Evolutionary conservation across 2,329 filamentous ascomycete genomes (phyloP).

Genomic region (Neurospora crassa): DNA sequence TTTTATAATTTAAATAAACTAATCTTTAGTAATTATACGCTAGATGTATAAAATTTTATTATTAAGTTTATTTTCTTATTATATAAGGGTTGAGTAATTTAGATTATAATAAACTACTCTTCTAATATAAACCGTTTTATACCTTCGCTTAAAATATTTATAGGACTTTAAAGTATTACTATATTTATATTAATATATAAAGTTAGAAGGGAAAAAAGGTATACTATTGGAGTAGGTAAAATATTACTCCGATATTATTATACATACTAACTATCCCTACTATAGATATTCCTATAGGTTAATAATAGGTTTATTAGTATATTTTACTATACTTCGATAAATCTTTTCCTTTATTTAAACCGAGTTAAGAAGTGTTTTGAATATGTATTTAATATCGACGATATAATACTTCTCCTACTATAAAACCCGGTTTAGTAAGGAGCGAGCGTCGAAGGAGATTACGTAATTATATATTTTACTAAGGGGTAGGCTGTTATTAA

Average conservation of each 20-base stretch:
- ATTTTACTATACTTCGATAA: neutral
- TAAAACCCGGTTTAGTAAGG: neutral
- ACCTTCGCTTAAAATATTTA: neutral
- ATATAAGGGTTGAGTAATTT: neutral
- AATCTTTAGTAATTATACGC: neutral
- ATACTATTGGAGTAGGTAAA: neutral
- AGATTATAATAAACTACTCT: neutral
- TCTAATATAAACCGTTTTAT: neutral
- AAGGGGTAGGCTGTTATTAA: neutral
- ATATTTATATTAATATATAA: neutral
- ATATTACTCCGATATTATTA: neutral
- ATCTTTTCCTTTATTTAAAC: neutral
- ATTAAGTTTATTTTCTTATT: neutral
- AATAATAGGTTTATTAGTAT: neutral
- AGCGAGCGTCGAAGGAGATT: rapidly evolving
- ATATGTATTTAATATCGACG: neutral
- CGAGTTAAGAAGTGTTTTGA: neutral
- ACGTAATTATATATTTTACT: neutral
- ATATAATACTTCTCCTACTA: neutral
- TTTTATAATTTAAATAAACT: neutral
- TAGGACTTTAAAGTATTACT: neutral
- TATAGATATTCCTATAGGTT: neutral
- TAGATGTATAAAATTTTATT: neutral
- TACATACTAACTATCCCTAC: neutral
- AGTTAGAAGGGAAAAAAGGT: neutral